Percentiles rank a stretch among this genome's conserved stretches.
Conservation (phyloP, 192 early-diverging fungal genomes). For the Pilaira anomala region DNA sequence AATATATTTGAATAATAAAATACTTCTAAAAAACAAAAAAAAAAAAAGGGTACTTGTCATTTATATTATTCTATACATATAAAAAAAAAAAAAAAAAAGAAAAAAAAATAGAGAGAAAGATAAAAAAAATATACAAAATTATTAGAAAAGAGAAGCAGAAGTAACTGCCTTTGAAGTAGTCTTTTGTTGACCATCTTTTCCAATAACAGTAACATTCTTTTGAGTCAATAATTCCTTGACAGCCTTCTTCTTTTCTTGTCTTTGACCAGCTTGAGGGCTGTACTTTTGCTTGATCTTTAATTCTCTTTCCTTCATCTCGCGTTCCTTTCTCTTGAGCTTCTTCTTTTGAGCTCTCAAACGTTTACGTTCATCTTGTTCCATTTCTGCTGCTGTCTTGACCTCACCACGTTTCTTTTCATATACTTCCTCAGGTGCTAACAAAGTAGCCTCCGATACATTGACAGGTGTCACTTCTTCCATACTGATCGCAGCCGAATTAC, state of each 20-base stretch:
- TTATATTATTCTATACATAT: conserved; percentile 5
- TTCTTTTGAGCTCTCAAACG: conserved; percentile 66
- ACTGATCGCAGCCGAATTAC: conserved; percentile 77
- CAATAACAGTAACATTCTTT: conserved; percentile 43
- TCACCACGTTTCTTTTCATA: conserved; percentile 75
- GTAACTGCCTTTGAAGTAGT: conserved; percentile 14
- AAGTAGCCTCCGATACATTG: conserved; percentile 73
- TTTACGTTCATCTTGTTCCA: conserved; percentile 75
- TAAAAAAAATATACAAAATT: conserved; percentile 2
- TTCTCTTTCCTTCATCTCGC: conserved; percentile 46
- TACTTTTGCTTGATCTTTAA: conserved; percentile 45
- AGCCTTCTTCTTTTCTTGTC: conserved; percentile 54
- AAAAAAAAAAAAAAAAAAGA: neutral
- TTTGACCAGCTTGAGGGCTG: conserved; percentile 38
- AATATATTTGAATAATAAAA: neutral
- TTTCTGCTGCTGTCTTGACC: conserved; percentile 75
- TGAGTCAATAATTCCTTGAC: conserved; percentile 63
- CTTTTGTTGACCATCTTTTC: conserved; percentile 36
- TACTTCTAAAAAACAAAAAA: neutral
- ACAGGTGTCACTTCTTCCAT: conserved; percentile 97
- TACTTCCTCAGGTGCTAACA: conserved; percentile 88
- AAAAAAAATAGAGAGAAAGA: neutral
- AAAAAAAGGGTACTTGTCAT: neutral
- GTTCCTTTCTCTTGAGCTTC: conserved; percentile 61
- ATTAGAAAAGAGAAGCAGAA: conserved; percentile 17